These are phyloP conservation scores for Mycena galopus DNA, from an alignment of 768 basidiomycete genomes.

Conservation along the genomic window DNA sequence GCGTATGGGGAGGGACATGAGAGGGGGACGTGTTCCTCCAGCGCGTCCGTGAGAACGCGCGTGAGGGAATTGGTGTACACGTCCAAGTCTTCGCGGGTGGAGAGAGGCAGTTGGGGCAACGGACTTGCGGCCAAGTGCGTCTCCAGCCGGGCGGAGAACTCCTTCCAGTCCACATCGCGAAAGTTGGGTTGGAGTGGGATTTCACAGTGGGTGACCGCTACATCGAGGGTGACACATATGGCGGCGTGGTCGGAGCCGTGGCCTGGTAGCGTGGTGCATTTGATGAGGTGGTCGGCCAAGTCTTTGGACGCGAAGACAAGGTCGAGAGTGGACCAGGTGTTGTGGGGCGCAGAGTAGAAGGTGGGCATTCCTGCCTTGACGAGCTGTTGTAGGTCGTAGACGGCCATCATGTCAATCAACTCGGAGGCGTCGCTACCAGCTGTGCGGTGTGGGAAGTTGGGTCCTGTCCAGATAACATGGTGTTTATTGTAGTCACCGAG, in stretches of 20 bases:
- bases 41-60: background rate
- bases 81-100: background rate
- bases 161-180: constrained; percentile 11
- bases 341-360: too few relatives aligned
- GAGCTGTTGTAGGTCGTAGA: background rate
- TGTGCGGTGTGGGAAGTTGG: background rate
- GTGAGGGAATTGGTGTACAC: background rate
- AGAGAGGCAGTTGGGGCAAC: constrained; percentile 6
- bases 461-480: constrained; percentile 26
- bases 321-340: constrained; percentile 24
- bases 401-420: constrained; percentile 2
- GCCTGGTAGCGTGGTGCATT: constrained; percentile 2
- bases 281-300: constrained; percentile 10
- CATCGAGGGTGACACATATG: background rate
- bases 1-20: too few relatives aligned
- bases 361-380: constrained; percentile 23
- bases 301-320: constrained; percentile 10
- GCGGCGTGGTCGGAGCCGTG: constrained; percentile 26
- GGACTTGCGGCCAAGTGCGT: background rate
- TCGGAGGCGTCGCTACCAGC: background rate
- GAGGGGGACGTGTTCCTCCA: constrained; percentile 1
- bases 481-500: constrained; percentile 31
- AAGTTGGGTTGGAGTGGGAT: constrained; percentile 1
- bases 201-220: background rate
- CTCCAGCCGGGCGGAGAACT: background rate